phyloP scores from a whole-genome alignment of 2,329 filamentous ascomycete species.

The Monosporascus sp. region DNA sequence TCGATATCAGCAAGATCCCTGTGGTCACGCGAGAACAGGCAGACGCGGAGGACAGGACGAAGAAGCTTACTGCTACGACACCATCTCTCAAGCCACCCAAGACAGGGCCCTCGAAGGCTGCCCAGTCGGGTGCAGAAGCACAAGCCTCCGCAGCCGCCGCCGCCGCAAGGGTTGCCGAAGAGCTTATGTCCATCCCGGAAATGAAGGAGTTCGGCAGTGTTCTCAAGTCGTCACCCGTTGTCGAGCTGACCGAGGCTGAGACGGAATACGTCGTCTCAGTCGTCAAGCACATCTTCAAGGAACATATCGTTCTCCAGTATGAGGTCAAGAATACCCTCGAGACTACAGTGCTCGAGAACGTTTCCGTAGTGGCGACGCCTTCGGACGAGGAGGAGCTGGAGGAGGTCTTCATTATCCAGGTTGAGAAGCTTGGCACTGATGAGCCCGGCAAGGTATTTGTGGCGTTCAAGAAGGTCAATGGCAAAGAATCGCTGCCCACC shows the following conservation, averaged over 20 bases:
- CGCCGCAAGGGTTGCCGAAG: conserved; percentile 83
- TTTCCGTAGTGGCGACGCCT: conserved; percentile 75
- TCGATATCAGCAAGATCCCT: conserved; percentile 86
- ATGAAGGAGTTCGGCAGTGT: conserved; percentile 83
- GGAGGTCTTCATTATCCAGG: conserved; percentile 91
- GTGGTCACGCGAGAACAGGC: conserved; percentile 94
- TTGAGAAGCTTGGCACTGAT: conserved; percentile 73
- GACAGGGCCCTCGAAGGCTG: conserved; percentile 67
- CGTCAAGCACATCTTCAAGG: conserved; percentile 97
- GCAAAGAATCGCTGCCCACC: conserved; percentile 70
- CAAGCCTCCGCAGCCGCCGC: conserved; percentile 71
- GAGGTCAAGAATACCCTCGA: conserved; percentile 96
- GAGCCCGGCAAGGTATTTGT: conserved; percentile 93
- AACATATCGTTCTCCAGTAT: conserved; percentile 92
- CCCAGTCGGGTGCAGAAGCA: conserved; percentile 64
- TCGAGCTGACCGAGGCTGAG: conserved; percentile 93
- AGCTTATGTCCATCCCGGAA: conserved; percentile 84
- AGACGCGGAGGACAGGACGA: conserved; percentile 89
- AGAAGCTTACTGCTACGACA: conserved; percentile 90
- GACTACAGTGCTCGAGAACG: conserved; percentile 84
- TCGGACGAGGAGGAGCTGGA: conserved; percentile 76
- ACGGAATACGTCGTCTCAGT: conserved; percentile 94
- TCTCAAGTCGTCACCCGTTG: conserved; percentile 80
- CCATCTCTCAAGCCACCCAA: conserved; percentile 93
- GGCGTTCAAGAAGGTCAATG: conserved; percentile 78